A percentile compares a stretch with the other conserved stretches of the same genome.
These are phyloP conservation scores for Vigna reflexopilosa DNA, from an alignment of 306 rosid species.

Conservation along the genomic window DNA sequence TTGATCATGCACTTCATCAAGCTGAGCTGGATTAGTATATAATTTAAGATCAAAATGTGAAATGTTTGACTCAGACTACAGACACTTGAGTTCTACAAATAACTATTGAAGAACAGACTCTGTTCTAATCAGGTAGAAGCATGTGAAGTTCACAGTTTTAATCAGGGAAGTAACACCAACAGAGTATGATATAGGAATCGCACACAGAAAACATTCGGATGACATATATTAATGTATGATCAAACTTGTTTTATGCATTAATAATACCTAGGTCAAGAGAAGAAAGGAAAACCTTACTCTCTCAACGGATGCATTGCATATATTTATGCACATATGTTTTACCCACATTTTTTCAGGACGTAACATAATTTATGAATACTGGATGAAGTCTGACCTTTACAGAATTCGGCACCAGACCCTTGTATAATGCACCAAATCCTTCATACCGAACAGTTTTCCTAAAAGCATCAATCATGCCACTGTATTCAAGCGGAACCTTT, in stretches of 20 bases:
- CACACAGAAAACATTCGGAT: slow-evolving; percentile 11
- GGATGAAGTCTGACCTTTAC: slow-evolving; percentile 67
- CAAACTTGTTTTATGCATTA: not conserved
- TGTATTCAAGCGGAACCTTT: slow-evolving; percentile 73
- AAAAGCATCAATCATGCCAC: slow-evolving; percentile 91
- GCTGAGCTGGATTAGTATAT: not conserved
- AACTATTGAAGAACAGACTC: slow-evolving; percentile 1
- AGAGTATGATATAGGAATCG: not conserved
- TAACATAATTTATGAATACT: slow-evolving; percentile 20
- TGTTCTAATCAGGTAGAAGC: slow-evolving; percentile 29
- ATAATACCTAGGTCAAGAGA: not conserved
- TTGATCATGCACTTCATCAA: slow-evolving; percentile 22
- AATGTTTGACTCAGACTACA: slow-evolving; percentile 8
- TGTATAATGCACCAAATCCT: slow-evolving; percentile 90
- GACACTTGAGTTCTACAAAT: not conserved
- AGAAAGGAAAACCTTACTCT: not conserved
- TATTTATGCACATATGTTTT: slow-evolving; percentile 18
- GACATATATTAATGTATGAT: not conserved
- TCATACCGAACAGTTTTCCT: slow-evolving; percentile 89
- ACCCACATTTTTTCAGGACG: not conserved
- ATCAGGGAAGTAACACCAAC: not conserved
- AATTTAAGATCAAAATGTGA: slow-evolving; percentile 6
- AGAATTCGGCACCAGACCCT: slow-evolving; percentile 95
- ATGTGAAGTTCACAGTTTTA: slow-evolving; percentile 7
- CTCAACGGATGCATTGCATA: not conserved